phyloP scores from a whole-genome alignment of 768 basidiomycete genomes.

The Termitomyces sp. region DNA sequence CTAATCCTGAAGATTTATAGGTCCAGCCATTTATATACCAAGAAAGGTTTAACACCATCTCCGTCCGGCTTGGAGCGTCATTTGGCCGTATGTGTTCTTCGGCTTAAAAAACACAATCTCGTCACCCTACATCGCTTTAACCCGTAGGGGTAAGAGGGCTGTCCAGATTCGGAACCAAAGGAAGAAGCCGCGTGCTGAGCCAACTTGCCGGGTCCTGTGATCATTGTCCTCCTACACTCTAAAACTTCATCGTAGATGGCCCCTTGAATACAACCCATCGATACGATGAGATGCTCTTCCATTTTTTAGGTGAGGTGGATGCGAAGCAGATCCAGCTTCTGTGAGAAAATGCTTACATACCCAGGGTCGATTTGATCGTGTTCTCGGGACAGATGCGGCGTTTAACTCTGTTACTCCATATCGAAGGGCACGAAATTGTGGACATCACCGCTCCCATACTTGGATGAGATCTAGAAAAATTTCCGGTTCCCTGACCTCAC shows the following conservation, averaged over 20 bases:
- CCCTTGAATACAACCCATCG: background rate
- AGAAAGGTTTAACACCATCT: conserved; percentile 20
- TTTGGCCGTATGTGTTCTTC: conserved; percentile 27
- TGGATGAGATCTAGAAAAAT: conserved; percentile 8
- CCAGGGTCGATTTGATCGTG: conserved; percentile 9
- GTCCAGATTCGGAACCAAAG: conserved; percentile 23
- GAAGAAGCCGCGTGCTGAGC: conserved; percentile 14
- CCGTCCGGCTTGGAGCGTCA: conserved; percentile 19
- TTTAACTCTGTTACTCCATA: conserved; percentile 25
- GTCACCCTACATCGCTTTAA: conserved; percentile 24
- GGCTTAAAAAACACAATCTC: conserved; percentile 28
- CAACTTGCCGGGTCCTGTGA: conserved; percentile 20
- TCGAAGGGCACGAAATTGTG: conserved; percentile 3
- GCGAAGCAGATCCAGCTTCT: background rate
- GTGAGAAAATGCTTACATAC: background rate
- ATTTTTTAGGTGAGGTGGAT: background rate
- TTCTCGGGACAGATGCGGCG: conserved; percentile 21
- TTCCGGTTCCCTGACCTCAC: conserved; percentile 6
- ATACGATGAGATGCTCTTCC: background rate
- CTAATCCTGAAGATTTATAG: conserved; percentile 25
- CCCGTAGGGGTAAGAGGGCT: conserved; percentile 28
- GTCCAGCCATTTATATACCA: conserved; percentile 17
- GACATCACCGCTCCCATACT: background rate
- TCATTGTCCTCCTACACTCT: conserved; percentile 9
- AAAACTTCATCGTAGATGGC: background rate